These are phyloP conservation scores for Nectriaceae sp. DNA, from an alignment of 2,329 filamentous ascomycete genomes.

Conservation along the genomic window DNA sequence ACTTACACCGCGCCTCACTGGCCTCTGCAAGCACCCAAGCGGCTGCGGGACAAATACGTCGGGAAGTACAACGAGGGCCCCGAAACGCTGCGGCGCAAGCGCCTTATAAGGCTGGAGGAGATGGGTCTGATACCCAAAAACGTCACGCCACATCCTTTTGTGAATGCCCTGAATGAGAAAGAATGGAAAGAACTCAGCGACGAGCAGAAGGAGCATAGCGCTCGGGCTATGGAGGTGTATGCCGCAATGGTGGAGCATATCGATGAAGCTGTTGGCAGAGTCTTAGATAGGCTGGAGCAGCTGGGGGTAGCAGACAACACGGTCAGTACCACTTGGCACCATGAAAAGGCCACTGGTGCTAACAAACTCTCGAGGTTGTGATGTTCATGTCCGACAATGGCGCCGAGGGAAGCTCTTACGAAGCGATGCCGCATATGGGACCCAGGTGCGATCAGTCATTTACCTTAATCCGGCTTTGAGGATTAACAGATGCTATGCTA, in stretches of 20 bases:
- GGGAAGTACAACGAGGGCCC: neutral
- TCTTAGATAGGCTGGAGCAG: neutral
- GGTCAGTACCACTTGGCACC: neutral
- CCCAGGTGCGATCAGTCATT: neutral
- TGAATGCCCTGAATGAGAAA: neutral
- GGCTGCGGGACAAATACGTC: neutral
- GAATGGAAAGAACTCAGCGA: neutral
- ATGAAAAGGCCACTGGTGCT: neutral
- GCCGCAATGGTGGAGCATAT: neutral
- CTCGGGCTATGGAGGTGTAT: neutral
- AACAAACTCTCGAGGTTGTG: neutral
- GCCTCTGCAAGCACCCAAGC: neutral
- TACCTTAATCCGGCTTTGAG: neutral
- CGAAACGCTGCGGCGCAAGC: neutral
- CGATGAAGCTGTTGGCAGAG: neutral
- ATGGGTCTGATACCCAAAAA: neutral
- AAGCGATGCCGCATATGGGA: neutral
- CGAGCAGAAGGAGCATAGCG: neutral
- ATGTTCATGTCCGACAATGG: neutral
- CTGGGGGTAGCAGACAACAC: neutral
- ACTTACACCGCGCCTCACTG: neutral
- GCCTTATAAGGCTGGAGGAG: neutral
- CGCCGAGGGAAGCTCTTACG: neutral
- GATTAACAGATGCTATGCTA: neutral
- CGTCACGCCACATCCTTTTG: neutral